These are phyloP conservation scores for Clohesyomyces aquaticus DNA, from an alignment of 495 filamentous ascomycete species.

Conservation along the genomic window DNA sequence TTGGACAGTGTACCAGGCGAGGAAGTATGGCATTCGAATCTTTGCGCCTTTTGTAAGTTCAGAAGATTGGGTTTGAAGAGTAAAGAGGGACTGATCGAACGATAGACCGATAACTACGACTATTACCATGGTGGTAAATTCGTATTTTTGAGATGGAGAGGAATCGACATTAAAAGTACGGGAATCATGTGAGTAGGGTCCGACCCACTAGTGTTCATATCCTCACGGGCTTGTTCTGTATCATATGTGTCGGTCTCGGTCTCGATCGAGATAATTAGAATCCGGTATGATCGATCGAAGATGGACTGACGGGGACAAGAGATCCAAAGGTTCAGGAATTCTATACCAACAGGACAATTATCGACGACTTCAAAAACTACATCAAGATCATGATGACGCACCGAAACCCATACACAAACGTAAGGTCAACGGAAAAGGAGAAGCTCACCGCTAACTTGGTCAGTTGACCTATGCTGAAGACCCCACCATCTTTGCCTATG, in stretches of 20 bases:
- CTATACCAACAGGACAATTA: constrained; percentile 56
- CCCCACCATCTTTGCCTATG: constrained; percentile 60
- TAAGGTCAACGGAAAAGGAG: not conserved
- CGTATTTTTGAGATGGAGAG: constrained; percentile 57
- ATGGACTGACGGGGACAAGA: constrained; percentile 8
- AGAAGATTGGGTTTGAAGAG: not conserved
- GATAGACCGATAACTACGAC: constrained; percentile 44
- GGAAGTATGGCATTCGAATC: constrained; percentile 54
- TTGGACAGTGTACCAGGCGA: constrained; percentile 59
- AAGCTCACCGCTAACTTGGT: not conserved
- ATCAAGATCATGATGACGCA: constrained; percentile 56
- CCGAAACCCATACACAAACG: constrained; percentile 57
- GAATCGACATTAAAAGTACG: constrained; percentile 52
- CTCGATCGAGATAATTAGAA: no score
- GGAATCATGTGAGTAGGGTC: constrained; percentile 1
- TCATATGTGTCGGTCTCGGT: no score
- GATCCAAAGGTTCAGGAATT: constrained; percentile 55
- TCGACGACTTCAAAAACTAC: constrained; percentile 57
- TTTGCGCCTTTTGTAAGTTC: constrained; percentile 50
- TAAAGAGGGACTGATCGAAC: not conserved
- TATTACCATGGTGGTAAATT: constrained; percentile 65
- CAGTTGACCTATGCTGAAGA: constrained; percentile 58
- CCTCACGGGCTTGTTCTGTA: no score
- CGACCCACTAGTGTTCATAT: no score
- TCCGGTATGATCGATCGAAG: not conserved